phyloP scores from a whole-genome alignment of 768 basidiomycete species.

The Phaffia australis region DNA sequence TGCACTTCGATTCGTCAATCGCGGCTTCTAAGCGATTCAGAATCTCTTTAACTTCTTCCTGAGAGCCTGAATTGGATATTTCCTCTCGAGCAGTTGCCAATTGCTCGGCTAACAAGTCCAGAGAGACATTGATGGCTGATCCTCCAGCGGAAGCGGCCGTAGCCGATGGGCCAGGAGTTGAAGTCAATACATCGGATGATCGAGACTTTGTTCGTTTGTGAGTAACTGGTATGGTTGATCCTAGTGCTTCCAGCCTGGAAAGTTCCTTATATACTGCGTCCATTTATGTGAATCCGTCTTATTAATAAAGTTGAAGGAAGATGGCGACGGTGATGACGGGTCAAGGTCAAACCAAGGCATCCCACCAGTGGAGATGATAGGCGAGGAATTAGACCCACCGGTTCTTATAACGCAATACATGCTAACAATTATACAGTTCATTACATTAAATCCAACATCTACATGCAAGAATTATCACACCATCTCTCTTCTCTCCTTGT shows the following conservation, averaged over 20 bases:
- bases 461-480: too few species aligned
- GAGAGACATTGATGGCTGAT: slow-evolving; percentile 30
- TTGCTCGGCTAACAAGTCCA: not conserved
- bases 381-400: too few species aligned
- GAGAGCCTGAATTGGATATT: slow-evolving; percentile 17
- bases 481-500: not conserved
- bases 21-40: not conserved
- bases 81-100: slow-evolving; percentile 27
- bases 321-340: too few species aligned
- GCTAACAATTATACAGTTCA: too few species aligned
- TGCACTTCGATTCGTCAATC: slow-evolving; percentile 40
- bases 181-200: not conserved
- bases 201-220: slow-evolving; percentile 4
- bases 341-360: too few species aligned
- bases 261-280: slow-evolving; percentile 68
- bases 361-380: too few species aligned
- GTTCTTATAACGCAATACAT: too few species aligned
- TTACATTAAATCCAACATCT: too few species aligned
- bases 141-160: slow-evolving; percentile 39
- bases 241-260: slow-evolving; percentile 59
- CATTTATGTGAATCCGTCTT: slow-evolving; percentile 41
- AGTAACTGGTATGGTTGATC: slow-evolving; percentile 30
- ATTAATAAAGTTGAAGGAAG: too few species aligned
- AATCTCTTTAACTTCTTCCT: not conserved
- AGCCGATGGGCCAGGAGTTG: slow-evolving; percentile 38